phyloP scores from a whole-genome alignment of 371 early-diverging fungal genomes.

The Smittium mucronatum region DNA sequence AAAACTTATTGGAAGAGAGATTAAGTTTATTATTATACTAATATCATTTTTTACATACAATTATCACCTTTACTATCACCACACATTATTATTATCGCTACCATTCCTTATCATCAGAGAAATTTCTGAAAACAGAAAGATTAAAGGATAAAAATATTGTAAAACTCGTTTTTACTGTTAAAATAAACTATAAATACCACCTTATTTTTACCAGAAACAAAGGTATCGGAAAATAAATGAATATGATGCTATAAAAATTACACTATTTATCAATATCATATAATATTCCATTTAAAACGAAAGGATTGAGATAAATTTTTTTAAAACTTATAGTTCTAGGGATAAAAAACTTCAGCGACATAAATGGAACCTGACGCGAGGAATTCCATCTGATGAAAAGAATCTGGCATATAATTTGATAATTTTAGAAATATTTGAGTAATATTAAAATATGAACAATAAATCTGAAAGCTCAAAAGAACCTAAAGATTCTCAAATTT shows the following conservation, averaged over 20 bases:
- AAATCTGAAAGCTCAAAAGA: not conserved
- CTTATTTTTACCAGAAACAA: not conserved
- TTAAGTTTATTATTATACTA: not conserved
- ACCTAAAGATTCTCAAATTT: not conserved
- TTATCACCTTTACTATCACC: not conserved
- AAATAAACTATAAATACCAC: not conserved
- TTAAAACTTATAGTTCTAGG: not conserved
- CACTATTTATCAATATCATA: not conserved
- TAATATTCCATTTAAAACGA: not conserved
- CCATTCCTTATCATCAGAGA: not conserved
- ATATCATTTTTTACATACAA: not conserved
- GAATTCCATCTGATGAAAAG: not conserved
- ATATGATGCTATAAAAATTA: not conserved
- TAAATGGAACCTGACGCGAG: not conserved
- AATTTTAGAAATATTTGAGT: too few relatives aligned
- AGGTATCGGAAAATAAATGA: not conserved
- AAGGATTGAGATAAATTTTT: not conserved
- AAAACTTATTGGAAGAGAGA: not conserved
- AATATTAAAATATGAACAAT: not conserved
- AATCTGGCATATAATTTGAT: not conserved
- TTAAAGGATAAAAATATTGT: not conserved
- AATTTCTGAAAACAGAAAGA: not conserved
- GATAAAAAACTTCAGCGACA: not conserved
- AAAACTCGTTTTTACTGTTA: not conserved
- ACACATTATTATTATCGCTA: not conserved